Conservation (phyloP, 306 rosid genomes). For the Adenanthera pavonina region DNA sequence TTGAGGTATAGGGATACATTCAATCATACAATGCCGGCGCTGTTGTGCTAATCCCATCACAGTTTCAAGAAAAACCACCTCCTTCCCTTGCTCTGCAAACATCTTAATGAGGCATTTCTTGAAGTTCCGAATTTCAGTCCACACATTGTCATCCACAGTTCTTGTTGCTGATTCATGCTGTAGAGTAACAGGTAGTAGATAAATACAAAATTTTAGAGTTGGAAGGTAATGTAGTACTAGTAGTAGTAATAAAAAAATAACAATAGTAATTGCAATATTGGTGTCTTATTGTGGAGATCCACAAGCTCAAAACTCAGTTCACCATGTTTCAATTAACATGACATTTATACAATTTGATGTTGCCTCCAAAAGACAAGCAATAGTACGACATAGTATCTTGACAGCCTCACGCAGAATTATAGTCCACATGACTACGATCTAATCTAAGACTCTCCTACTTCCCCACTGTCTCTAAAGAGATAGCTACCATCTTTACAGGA, state of each 20-base stretch:
- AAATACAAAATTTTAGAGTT: background rate
- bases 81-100: conserved; percentile 90
- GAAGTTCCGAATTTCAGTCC: conserved; percentile 93
- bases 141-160: conserved; percentile 70
- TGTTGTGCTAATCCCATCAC: conserved; percentile 86
- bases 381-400: conserved; percentile 1
- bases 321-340: conserved; percentile 20
- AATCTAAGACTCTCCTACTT: conserved; percentile 5
- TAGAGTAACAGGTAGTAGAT: conserved; percentile 15
- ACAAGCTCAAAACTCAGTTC: conserved; percentile 25
- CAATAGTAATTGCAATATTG: too few species aligned
- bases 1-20: conserved; percentile 84
- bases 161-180: conserved; percentile 94
- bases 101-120: conserved; percentile 94
- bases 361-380: conserved; percentile 6
- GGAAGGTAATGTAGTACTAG: too few species aligned
- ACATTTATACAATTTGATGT: background rate
- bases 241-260: too few species aligned
- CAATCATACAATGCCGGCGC: conserved; percentile 78
- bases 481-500: background rate
- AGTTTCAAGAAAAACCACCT: conserved; percentile 89
- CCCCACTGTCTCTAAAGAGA: background rate
- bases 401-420: conserved; percentile 17
- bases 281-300: conserved; percentile 12
- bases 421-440: conserved; percentile 16